Base-by-base conservation (phyloP, 2,329 filamentous ascomycete genomes). In the Fusarium nanum region DNA sequence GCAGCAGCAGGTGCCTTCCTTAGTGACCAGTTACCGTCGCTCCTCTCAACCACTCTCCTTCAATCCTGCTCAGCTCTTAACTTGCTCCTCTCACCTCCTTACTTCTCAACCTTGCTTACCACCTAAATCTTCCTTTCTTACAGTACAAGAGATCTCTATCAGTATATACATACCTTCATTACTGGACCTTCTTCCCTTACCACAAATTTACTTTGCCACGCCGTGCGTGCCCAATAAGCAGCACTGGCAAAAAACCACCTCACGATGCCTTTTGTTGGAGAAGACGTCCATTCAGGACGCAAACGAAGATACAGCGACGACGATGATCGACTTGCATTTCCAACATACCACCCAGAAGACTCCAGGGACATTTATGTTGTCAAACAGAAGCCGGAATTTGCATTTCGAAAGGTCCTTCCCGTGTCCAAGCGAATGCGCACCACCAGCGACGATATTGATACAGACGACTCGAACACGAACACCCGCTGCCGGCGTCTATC, bases 201-300 rank as follows among this genome's bases (percentile, higher is more conserved):
- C n/a, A 42, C 16, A 18, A 27, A n/a, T 25, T 25, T n/a, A 6
- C 50, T 50, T 27, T 45, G 27, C 28, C 63, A 40, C 55, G 70
- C 60, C 49, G 61, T 60, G 54, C 55, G 46, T 68, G 54, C 58
- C 41, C 41, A 56, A 45, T 37, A 56, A 71, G 61, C 67, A 69
- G 53, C 48, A 54, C 52, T 55, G 68, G 52, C 68, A 64, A 68
- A 53, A 53, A 60, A 44, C 62, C 62, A 62, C 59, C 46, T 55
- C 59, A 77, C 57, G 40, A 81, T 81, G 80, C 80, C 79, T 22
- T 81, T 76, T 49, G 78, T 81, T 56, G 75, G 75, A 58, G 71
- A 76, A 56, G 77, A 77, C 68, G 64, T 65, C 59, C 67, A 69
- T 11, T 74, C 80, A 34, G 80, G 80, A 40, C 74, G 75, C 49